A percentile compares a stretch with the other conserved stretches of the same genome.
phyloP scores from a whole-genome alignment of 306 rosid genomes.

The Medicago lupulina region DNA sequence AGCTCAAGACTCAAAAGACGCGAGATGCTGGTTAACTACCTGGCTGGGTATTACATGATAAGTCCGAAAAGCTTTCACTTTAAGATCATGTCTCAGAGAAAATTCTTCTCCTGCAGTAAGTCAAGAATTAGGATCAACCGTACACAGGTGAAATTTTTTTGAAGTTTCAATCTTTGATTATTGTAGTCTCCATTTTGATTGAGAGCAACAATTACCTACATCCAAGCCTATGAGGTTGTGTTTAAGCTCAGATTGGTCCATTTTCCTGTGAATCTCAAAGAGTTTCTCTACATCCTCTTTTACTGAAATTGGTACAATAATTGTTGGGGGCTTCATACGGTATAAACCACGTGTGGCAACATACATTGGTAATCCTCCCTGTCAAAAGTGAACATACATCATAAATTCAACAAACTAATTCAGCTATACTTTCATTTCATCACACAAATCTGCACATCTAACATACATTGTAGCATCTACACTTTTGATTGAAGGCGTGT shows the following conservation, averaged over 20 bases:
- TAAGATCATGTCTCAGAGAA: conserved; percentile 72
- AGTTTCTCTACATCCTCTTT: conserved; percentile 82
- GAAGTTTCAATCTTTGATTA: conserved; percentile 26
- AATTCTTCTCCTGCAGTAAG: conserved; percentile 77
- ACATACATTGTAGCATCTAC: too few relatives aligned
- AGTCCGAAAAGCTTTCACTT: conserved; percentile 85
- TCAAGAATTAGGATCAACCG: conserved; percentile 25
- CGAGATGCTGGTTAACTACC: conserved; percentile 49
- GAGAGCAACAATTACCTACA: conserved; percentile 65
- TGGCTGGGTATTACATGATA: conserved; percentile 89
- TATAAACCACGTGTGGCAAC: conserved; percentile 92
- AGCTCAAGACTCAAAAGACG: conserved; percentile 25
- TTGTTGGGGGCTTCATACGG: conserved; percentile 86
- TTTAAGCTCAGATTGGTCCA: conserved; percentile 88
- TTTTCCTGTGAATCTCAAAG: conserved; percentile 79
- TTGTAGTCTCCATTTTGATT: conserved; percentile 27
- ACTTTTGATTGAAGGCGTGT: too few relatives aligned
- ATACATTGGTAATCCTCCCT: conserved; percentile 97
- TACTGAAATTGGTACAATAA: conserved; percentile 73
- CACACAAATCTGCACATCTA: too few relatives aligned
- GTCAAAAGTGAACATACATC: conserved; percentile 12
- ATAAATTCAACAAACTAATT: conserved; percentile 13
- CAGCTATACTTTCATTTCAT: neutral
- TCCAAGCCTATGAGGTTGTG: conserved; percentile 83
- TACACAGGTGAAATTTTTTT: neutral